Evolutionary conservation across 108 stramenopile species (phyloP), one percentile per base, ranked within the genome.

Genomic region (Bacterosira constricta): DNA sequence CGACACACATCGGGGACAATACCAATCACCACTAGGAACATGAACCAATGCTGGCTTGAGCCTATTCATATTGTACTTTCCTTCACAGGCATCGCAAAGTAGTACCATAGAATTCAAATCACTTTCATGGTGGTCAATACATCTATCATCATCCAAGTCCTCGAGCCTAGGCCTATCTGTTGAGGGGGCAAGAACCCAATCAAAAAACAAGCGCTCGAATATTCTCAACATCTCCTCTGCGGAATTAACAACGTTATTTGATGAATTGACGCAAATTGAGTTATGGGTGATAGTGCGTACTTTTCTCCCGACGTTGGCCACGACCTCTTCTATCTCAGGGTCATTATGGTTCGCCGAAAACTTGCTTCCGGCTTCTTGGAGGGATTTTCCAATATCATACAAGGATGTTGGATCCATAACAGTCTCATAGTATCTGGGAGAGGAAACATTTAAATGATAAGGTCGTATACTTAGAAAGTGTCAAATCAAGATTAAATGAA

Each of bases 21-120:
- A 90, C 94, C 94, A 96, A 42, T 96, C 92, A 27, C 91, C 91
- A 71, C 83, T 86, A 6, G 94, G 94, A 29, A 96, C 86, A 12
- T 81, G 76, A 8, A 65, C 10, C 25, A 96, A 54, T 34, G 91
- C 90, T 41, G 92, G 91, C 50, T 84, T 75, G 34, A 96, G 77
- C 25, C 94, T 75, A 31, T 53, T 65, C 71, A 96, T 88, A 57
- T 96, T 96, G 80, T 82, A 96, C 32, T 96, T 95, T n/a, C 89
- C 94, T 79, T 96, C 94, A 56, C 94, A 96, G 8, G 83, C 88
- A 70, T 96, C 94, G 61, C 94, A 96, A 51, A 96, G 71, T 0
- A 96, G 78, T 8, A 94, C 93, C 54, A 92, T 90, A 15, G 87
- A 86, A 23, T 82, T 83, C 0, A 77, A 50, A 72, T 92, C 90